Conservation (phyloP, 768 basidiomycete genomes). For the Coprinellus aureogranulatus region DNA sequence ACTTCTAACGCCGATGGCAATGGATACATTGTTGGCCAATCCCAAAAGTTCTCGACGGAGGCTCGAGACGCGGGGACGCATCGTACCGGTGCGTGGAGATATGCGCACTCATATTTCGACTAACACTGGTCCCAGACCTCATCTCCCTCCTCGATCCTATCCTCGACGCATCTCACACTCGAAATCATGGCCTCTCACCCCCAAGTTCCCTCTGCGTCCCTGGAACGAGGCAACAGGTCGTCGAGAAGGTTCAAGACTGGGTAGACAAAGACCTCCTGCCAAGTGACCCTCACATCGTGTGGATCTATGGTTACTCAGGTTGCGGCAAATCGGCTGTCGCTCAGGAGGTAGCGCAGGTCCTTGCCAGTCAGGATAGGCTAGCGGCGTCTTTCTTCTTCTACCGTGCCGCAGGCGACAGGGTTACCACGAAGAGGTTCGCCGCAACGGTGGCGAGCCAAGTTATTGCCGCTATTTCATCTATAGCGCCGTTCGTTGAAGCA, state of each 20-base stretch:
- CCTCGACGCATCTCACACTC: neutral
- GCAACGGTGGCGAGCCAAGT: constrained; percentile 17
- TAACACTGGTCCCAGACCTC: too few relatives aligned
- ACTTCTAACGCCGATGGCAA: too few relatives aligned
- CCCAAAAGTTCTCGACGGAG: too few relatives aligned
- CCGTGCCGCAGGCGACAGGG: neutral
- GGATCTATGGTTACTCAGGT: constrained; percentile 16
- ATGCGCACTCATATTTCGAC: too few relatives aligned
- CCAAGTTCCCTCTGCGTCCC: neutral
- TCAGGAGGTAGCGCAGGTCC: constrained; percentile 13
- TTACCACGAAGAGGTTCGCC: constrained; percentile 4
- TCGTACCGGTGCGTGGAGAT: too few relatives aligned
- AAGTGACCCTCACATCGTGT: constrained; percentile 7
- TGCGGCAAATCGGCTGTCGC: constrained; percentile 18
- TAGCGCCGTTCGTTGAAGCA: neutral
- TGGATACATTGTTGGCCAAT: too few relatives aligned
- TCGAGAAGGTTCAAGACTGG: neutral
- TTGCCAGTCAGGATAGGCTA: neutral
- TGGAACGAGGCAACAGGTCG: neutral
- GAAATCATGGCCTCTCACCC: neutral
- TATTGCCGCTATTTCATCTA: neutral
- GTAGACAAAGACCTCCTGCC: neutral
- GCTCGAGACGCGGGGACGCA: too few relatives aligned
- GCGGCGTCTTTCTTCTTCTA: constrained; percentile 16
- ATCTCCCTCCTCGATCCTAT: neutral